A percentile compares a stretch with the other conserved stretches of the same genome.
phyloP scores from a whole-genome alignment of 164 flowering plant genomes.

The Pachysandra terminalis region DNA sequence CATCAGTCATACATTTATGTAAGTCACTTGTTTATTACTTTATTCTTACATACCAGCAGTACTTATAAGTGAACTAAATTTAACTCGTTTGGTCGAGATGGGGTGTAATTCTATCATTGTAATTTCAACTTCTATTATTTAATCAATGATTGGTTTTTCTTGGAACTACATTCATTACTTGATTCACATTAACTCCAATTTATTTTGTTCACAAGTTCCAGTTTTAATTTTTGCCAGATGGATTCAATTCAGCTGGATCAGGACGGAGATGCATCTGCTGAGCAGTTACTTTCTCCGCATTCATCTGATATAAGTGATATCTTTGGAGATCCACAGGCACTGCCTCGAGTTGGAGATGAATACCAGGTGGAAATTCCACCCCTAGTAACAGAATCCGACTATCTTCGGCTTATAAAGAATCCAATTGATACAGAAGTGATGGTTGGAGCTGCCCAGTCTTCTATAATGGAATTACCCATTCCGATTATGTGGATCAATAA shows the following conservation, averaged over 20 bases:
- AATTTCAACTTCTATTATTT: too few relatives aligned
- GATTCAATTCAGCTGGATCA: slow-evolving; percentile 18
- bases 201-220: too few relatives aligned
- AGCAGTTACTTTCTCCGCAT: slow-evolving; percentile 19
- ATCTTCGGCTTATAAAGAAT: not conserved
- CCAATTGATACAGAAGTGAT: slow-evolving; percentile 9
- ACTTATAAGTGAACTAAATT: too few relatives aligned
- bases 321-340: slow-evolving; percentile 35
- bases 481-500: slow-evolving; percentile 30
- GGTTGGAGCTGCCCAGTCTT: slow-evolving; percentile 5
- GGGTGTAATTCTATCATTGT: too few relatives aligned
- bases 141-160: too few relatives aligned
- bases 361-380: slow-evolving; percentile 59
- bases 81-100: too few relatives aligned
- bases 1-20: too few relatives aligned
- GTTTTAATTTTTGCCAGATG: too few relatives aligned
- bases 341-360: slow-evolving; percentile 53
- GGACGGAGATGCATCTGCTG: slow-evolving; percentile 21
- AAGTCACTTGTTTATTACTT: too few relatives aligned
- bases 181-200: too few relatives aligned
- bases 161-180: too few relatives aligned
- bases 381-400: slow-evolving; percentile 17
- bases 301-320: slow-evolving; percentile 18
- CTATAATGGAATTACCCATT: slow-evolving; percentile 35
- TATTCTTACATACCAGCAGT: too few relatives aligned